Conservation (phyloP, 441 rosid species). For the Gossypium gossypioides region DNA sequence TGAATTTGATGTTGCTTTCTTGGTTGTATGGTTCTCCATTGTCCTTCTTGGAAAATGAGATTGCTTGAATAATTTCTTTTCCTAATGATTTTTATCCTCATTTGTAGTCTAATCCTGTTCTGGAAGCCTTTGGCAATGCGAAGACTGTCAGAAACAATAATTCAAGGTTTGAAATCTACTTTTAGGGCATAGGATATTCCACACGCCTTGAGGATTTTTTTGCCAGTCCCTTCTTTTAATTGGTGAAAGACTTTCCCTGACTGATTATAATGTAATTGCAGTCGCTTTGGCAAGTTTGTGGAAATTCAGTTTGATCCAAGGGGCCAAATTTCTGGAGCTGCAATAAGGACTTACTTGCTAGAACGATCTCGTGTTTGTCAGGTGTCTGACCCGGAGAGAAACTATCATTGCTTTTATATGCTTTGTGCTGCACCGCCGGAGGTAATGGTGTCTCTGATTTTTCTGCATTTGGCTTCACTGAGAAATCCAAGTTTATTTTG, state of each 20-base stretch:
- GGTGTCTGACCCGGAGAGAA: constrained; percentile 78
- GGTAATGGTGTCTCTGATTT: constrained; percentile 27
- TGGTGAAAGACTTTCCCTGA: constrained; percentile 5
- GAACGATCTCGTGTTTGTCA: constrained; percentile 75
- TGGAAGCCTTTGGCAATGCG: constrained; percentile 81
- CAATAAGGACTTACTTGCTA: constrained; percentile 63
- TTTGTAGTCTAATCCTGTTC: constrained; percentile 63
- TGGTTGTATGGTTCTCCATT: neutral
- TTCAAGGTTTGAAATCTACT: constrained; percentile 39
- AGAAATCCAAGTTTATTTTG: constrained; percentile 1
- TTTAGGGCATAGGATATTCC: neutral
- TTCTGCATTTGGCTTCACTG: neutral
- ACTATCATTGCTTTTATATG: constrained; percentile 78
- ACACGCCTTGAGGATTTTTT: constrained; percentile 9
- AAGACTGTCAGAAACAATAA: constrained; percentile 68
- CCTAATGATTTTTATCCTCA: neutral
- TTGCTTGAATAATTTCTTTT: constrained; percentile 12
- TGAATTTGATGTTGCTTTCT: constrained; percentile 10
- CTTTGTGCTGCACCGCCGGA: constrained; percentile 65
- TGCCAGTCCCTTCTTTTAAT: constrained; percentile 6
- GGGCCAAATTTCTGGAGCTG: constrained; percentile 72
- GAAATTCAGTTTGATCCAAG: constrained; percentile 57
- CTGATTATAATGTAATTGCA: constrained; percentile 22
- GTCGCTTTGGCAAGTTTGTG: constrained; percentile 81
- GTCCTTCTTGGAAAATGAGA: constrained; percentile 15